Percentiles rank a stretch among this genome's conserved stretches.
These are phyloP conservation scores for Sapria himalayana DNA, from an alignment of 345 rosid species.

Conservation along the genomic window DNA sequence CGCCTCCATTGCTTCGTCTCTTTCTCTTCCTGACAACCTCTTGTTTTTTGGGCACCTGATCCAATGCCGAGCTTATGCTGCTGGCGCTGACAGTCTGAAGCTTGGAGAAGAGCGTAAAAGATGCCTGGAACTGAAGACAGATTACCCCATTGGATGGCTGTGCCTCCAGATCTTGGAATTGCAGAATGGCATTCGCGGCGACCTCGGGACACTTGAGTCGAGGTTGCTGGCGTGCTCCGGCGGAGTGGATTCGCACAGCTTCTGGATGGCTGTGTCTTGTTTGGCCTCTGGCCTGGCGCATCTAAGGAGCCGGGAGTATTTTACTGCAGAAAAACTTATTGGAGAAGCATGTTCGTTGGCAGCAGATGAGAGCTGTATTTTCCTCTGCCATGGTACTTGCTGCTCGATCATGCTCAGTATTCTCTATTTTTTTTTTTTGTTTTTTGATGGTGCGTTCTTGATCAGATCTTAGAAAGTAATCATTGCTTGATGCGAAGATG, in stretches of 20 bases:
- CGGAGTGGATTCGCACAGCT: slow-evolving; percentile 23
- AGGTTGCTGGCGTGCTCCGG: slow-evolving; percentile 29
- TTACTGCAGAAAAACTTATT: slow-evolving; percentile 41
- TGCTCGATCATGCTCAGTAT: neutral
- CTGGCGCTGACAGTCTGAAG: slow-evolving; percentile 19
- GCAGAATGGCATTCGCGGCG: slow-evolving; percentile 30
- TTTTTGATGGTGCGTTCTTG: neutral
- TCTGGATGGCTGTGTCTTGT: slow-evolving; percentile 42
- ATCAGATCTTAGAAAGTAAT: too few species aligned
- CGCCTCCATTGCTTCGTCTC: slow-evolving; percentile 38
- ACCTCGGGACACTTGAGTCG: slow-evolving; percentile 24
- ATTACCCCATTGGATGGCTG: slow-evolving; percentile 51
- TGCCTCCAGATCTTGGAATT: slow-evolving; percentile 52
- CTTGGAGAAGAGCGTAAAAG: slow-evolving; percentile 32
- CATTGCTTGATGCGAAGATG: too few species aligned
- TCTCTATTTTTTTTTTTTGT: neutral
- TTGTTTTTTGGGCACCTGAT: slow-evolving; percentile 56
- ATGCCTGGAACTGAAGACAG: slow-evolving; percentile 69
- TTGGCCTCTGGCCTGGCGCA: slow-evolving; percentile 37
- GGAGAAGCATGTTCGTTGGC: slow-evolving; percentile 39
- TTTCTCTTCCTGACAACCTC: slow-evolving; percentile 36
- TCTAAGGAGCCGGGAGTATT: slow-evolving; percentile 24
- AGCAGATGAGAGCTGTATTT: slow-evolving; percentile 38
- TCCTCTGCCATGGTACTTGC: slow-evolving; percentile 64
- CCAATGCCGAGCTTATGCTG: slow-evolving; percentile 65